A percentile compares a stretch with the other conserved stretches of the same genome.
Evolutionary conservation across 2,329 filamentous ascomycete genomes (phyloP).

Genomic region (Davidsoniella australis): DNA sequence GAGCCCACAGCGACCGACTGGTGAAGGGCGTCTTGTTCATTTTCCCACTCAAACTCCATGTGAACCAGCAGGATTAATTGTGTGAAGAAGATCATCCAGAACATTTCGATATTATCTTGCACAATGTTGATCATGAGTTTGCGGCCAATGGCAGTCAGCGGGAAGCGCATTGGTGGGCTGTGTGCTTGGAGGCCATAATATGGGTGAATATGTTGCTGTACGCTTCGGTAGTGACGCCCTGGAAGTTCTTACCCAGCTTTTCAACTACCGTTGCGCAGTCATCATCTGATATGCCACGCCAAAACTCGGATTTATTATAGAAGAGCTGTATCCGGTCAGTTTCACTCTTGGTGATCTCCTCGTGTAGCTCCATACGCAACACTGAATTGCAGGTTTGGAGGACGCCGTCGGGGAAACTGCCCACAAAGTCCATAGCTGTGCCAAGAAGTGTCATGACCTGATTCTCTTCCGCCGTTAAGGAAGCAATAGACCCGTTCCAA

Average conservation of each 20-base stretch:
- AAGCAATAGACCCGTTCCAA: slow-evolving; percentile 22
- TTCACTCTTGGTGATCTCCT: slow-evolving; percentile 52
- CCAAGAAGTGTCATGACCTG: slow-evolving; percentile 46
- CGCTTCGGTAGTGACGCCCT: slow-evolving; percentile 35
- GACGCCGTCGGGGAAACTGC: slow-evolving; percentile 52
- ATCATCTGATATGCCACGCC: slow-evolving; percentile 65
- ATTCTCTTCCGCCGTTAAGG: slow-evolving; percentile 33
- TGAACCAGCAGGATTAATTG: slow-evolving; percentile 71
- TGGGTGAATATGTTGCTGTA: slow-evolving; percentile 32
- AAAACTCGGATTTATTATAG: slow-evolving; percentile 63
- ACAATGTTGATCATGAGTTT: slow-evolving; percentile 59
- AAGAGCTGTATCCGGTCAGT: slow-evolving; percentile 61
- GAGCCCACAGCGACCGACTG: slow-evolving; percentile 45
- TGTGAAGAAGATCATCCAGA: slow-evolving; percentile 61
- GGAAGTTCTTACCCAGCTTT: slow-evolving; percentile 49
- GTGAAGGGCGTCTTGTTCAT: slow-evolving; percentile 48
- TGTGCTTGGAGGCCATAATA: slow-evolving; percentile 20
- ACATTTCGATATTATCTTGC: slow-evolving; percentile 59
- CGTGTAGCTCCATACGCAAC: slow-evolving; percentile 55
- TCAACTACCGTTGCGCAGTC: slow-evolving; percentile 55
- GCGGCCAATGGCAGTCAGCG: slow-evolving; percentile 58
- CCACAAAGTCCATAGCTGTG: slow-evolving; percentile 53
- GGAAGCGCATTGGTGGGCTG: slow-evolving; percentile 27
- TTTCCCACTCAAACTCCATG: slow-evolving; percentile 67
- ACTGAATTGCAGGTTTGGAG: slow-evolving; percentile 49